Base-by-base conservation (phyloP, 2,329 filamentous ascomycete species). In the Aspergillus caelatus region DNA sequence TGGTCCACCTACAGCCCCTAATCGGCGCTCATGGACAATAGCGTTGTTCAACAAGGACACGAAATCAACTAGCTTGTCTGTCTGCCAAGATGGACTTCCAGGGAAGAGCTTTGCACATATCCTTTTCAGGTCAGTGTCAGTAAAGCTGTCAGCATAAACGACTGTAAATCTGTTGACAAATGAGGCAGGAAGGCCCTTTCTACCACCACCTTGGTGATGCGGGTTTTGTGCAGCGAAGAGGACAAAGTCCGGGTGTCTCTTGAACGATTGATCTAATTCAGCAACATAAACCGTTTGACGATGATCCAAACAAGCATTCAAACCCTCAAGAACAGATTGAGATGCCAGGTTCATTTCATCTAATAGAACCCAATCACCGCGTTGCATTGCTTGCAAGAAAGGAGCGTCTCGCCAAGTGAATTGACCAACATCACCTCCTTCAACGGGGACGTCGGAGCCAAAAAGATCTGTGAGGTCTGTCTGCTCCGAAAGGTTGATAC, bases 271-370 rank as follows among this genome's bases (percentile, higher is more conserved):
- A 72, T 97, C 94, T 14, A 99, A 85, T 74, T 99, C 96, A 0
- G 95, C 93, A 63, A 99, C 89, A 74, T 97, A 99, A 0, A 97
- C 92, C 77, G 97, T 92, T 63, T 95, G 94, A 78, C 96, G 89
- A 76, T 99, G 96, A 77, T 99, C 95, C 34, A 99, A 85, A 80
- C 95, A 98, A 26, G 95, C 94, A 70, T 99, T 99, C 36, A 99
- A 82, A 66, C 95, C 96, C 80, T 99, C 95, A 1, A 99, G 86
- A 2, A 99, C 94, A 5, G 94, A 96, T 75, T 99, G 95, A 0
- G 94, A 98, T 1, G 96, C 95, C 67, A 99, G 81, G 72, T 99
- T 99, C 95, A 99, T 99, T 81, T 99, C 95, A 73, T 99, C 95
- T 0, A 99, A 85, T 32, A 99, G 83, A 12, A 99, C 95, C 95